Conservation (phyloP, 108 stramenopile genomes). For the Nitzschia inconspicua region DNA sequence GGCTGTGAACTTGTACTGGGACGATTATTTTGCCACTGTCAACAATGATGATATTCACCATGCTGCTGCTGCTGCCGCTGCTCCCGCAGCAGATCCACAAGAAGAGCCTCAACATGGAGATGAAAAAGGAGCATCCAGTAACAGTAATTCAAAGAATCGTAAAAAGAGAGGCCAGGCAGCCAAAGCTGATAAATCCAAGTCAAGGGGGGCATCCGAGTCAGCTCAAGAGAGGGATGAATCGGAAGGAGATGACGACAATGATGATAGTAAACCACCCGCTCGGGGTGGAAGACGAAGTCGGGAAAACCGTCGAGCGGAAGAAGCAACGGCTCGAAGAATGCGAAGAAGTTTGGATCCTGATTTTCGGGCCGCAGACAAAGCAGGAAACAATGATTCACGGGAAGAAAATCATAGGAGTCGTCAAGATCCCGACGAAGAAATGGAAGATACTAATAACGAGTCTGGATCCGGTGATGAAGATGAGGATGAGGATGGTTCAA, state of each 20-base stretch:
- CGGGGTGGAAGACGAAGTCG: no score
- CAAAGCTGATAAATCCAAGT: no score
- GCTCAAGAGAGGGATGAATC: not conserved
- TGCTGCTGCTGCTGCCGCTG: not conserved
- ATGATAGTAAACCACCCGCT: not conserved
- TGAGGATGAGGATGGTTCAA: constrained; percentile 10
- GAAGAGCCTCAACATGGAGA: no score
- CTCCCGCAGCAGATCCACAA: no score
- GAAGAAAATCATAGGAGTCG: not conserved
- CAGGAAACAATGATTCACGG: not conserved
- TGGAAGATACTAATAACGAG: constrained; percentile 10
- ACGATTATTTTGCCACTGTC: constrained; percentile 53
- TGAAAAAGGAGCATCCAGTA: no score
- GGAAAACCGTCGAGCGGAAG: no score
- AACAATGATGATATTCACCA: not conserved
- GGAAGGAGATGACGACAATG: not conserved
- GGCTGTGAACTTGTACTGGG: constrained; percentile 76
- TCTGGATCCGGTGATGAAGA: constrained; percentile 15
- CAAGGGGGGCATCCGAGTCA: no score
- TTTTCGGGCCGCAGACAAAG: constrained; percentile 2
- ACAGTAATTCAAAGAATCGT: no score
- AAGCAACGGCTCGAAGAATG: no score
- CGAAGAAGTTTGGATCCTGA: constrained; percentile 5
- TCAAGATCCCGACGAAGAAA: not conserved
- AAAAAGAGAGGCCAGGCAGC: no score